Evolutionary conservation across 2,329 filamentous ascomycete genomes (phyloP), one percentile per base, ranked within the genome.

Genomic region (Cercospora sp.): DNA sequence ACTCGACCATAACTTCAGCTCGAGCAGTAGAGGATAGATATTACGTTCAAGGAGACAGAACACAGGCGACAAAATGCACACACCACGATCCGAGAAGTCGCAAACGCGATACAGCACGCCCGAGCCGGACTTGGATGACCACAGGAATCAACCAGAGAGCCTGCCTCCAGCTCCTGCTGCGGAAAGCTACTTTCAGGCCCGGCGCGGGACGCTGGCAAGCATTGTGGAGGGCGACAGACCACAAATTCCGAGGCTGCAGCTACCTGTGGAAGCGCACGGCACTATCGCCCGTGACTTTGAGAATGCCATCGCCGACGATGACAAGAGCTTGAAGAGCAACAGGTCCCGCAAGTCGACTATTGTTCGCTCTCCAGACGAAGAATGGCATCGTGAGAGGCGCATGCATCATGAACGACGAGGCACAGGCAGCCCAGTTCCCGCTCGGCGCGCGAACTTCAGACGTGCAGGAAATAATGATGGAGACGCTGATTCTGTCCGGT

Each of bases 301-400:
- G 79, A 89, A 95, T 73, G 93, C 92, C 13, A 84, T 97, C 45
- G 92, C 97, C 73, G 94, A 97, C 63, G 94, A 97, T 64, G 90
- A 91, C 51, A 75, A 73, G 58, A 80, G 78, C 72, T 81, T 72
- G 82, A 75, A 73, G 77, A 75, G 75, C 87, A 66, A 83, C 80
- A 86, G 86, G 61, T 82, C 90, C 64, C 85, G 85, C 33, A 87
- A 87, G 26, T 76, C 75, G 12, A 69, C 59, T 16, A 73, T 65
- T 1, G 79, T 82, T 26, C 68, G 69, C 42, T 75, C 74, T 20
- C 73, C 73, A 20, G 76, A 78, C 31, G 76, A 78, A 53, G 71
- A 74, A 12, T 78, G 76, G 76, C 76, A 77, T 68, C 65, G 67
- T 16, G 75, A 76, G 65, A 66, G 76, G 30, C 71, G 72, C 13